Evolutionary conservation across 2,329 filamentous ascomycete species (phyloP), one percentile per base, ranked within the genome.

Genomic region (Diaporthe longicolla): DNA sequence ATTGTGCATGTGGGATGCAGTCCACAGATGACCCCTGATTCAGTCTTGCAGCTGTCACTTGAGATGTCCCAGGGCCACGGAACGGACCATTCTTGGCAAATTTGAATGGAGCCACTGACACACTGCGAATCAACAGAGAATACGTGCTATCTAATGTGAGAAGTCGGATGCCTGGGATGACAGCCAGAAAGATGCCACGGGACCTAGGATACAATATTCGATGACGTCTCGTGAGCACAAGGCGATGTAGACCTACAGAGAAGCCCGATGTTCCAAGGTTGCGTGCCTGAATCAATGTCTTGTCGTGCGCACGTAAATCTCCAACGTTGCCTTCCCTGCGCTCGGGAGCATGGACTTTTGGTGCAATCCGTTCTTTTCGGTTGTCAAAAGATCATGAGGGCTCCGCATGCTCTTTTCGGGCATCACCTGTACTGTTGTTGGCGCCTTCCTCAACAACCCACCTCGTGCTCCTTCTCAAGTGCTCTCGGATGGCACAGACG

Each of bases 41-140:
- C 61, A 71, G 59, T 73, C 71, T 71, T 75, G 61, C 74, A 75
- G 45, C 35, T 73, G 74, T 68, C 71, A 75, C 73, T 26, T 66
- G 21, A 68, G 65, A 50, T 37, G 32, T 24, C 50, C 54, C 48
- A 43, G 58, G 24, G 66, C 54, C 71, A 45, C 61, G 66, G 66
- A 24, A n/a, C 50, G 54, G 57, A 61, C 48, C 61, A 9, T 61
- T 40, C 43, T 50, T 24, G 24, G 50, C 57, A 29, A 29, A 40
- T 19, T 50, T 26, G 45, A 24, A 55, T 32, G 24, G 35, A 15
- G 45, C 68, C 43, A 35, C 29, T 52, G 61, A 66, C 35, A 52
- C 11, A 21, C 15, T 21, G 37, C 37, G 29, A 21, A 9, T 52
- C 2, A 37, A 52, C 24, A 24, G n/a, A 13, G 3, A 11, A 45